Conservation (phyloP, 805 yeast species). For the Hanseniaspora lindneri region DNA sequence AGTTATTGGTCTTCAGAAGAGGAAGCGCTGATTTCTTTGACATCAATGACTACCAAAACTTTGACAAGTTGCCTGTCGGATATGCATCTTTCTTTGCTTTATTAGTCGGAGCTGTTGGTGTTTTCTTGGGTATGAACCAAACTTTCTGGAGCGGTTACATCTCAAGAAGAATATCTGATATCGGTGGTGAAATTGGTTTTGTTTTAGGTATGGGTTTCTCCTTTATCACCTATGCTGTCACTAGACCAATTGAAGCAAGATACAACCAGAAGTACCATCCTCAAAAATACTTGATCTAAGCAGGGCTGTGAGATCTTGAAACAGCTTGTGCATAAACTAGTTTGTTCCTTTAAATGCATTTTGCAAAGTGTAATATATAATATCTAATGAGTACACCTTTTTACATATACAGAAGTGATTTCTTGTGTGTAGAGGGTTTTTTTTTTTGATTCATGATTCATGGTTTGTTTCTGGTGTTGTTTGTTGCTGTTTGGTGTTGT, state of each 20-base stretch:
- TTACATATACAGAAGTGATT: too few species aligned
- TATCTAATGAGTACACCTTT: too few species aligned
- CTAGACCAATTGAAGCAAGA: constrained; percentile 58
- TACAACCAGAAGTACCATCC: constrained; percentile 27
- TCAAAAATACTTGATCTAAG: constrained; percentile 9
- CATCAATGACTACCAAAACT: constrained; percentile 46
- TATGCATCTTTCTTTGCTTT: constrained; percentile 66
- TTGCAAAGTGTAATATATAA: too few species aligned
- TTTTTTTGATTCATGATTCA: too few species aligned
- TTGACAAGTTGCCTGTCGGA: constrained; percentile 56
- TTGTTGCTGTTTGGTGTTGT: too few species aligned
- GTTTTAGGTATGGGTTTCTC: constrained; percentile 65
- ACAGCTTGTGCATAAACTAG: background rate
- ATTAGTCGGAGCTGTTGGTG: constrained; percentile 75
- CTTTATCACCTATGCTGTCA: constrained; percentile 46
- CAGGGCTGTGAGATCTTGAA: background rate
- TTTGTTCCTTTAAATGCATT: too few species aligned
- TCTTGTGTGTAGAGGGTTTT: too few species aligned
- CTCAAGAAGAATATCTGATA: constrained; percentile 44
- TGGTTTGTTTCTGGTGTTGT: too few species aligned
- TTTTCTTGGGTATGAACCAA: constrained; percentile 75
- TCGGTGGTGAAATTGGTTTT: constrained; percentile 59
- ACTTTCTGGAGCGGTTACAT: constrained; percentile 69
- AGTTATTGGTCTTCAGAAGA: constrained; percentile 67
- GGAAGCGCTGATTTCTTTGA: constrained; percentile 49